These are phyloP conservation scores for Candida rishiriensis DNA, from an alignment of 805 yeast species.

Conservation along the genomic window DNA sequence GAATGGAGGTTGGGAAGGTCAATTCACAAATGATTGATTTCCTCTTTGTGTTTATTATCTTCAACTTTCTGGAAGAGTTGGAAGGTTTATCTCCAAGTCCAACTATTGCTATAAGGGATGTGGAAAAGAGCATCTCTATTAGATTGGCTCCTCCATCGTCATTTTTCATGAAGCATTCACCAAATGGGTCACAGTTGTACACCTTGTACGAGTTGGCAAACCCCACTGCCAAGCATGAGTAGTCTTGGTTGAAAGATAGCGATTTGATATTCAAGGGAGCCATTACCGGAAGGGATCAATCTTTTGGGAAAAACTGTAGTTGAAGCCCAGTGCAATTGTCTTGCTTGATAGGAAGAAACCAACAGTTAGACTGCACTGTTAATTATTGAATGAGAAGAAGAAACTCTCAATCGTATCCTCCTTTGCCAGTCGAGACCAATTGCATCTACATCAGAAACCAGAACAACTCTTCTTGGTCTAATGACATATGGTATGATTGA, in stretches of 20 bases:
- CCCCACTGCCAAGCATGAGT: slow-evolving; percentile 74
- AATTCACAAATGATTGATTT: slow-evolving; percentile 77
- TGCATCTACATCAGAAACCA: too few species aligned
- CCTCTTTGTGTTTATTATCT: slow-evolving; percentile 79
- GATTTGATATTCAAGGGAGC: slow-evolving; percentile 7
- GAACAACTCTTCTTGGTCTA: too few species aligned
- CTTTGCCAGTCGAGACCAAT: too few species aligned
- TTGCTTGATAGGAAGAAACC: too few species aligned
- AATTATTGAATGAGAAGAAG: too few species aligned
- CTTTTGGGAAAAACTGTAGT: too few species aligned
- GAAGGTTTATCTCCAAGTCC: slow-evolving; percentile 69
- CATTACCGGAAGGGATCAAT: too few species aligned
- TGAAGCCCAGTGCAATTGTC: too few species aligned
- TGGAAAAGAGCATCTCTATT: slow-evolving; percentile 86
- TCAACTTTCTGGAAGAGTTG: slow-evolving; percentile 74
- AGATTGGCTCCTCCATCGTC: slow-evolving; percentile 58
- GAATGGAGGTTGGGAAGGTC: slow-evolving; percentile 73
- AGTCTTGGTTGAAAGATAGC: slow-evolving; percentile 76
- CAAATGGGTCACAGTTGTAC: slow-evolving; percentile 86
- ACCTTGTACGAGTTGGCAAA: slow-evolving; percentile 62
- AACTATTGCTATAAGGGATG: slow-evolving; percentile 81
- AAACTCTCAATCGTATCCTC: too few species aligned
- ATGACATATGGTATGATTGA: too few species aligned
- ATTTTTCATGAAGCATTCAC: slow-evolving; percentile 51
- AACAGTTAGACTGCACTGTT: too few species aligned